Percentiles rank a stretch among this genome's conserved stretches.
Evolutionary conservation across 768 basidiomycete genomes (phyloP).

Genomic region (Candolleomyces efflorescens): DNA sequence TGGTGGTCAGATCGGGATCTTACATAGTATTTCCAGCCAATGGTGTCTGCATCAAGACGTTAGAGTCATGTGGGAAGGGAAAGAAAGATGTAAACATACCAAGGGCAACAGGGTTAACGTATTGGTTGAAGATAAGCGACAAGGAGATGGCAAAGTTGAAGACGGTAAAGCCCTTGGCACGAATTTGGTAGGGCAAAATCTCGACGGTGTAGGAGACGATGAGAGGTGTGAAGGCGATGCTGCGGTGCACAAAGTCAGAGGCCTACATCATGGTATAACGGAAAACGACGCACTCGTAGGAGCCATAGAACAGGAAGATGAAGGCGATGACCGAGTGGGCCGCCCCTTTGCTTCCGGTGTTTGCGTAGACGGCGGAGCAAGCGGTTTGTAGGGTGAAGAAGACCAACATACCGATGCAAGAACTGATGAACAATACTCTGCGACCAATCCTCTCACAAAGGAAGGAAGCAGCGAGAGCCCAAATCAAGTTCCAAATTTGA

Average conservation of each 20-base stretch:
- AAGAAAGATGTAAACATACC: conserved; percentile 17
- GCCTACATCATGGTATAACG: not conserved
- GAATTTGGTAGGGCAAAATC: conserved; percentile 77
- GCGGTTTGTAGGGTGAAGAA: conserved; percentile 69
- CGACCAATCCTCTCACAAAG: conserved; percentile 63
- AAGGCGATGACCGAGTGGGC: conserved; percentile 76
- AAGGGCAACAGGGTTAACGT: conserved; percentile 80
- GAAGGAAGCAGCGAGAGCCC: conserved; percentile 27
- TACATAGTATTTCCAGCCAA: conserved; percentile 74
- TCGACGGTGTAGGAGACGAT: conserved; percentile 87
- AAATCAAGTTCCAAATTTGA: conserved; percentile 71
- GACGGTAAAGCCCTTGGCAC: conserved; percentile 82
- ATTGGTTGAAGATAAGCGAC: conserved; percentile 86
- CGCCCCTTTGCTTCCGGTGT: conserved; percentile 35
- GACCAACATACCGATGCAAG: conserved; percentile 52
- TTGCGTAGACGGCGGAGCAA: conserved; percentile 54
- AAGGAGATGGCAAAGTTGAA: conserved; percentile 78
- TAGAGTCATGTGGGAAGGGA: not conserved
- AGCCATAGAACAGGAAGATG: conserved; percentile 79
- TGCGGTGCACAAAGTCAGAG: conserved; percentile 15
- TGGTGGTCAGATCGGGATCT: not conserved
- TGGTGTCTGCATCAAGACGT: conserved; percentile 21
- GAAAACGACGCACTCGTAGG: conserved; percentile 54
- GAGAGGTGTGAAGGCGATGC: conserved; percentile 80
- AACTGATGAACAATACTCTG: conserved; percentile 65